Conservation (phyloP, 495 filamentous ascomycete species). For the Penicillium herquei region DNA sequence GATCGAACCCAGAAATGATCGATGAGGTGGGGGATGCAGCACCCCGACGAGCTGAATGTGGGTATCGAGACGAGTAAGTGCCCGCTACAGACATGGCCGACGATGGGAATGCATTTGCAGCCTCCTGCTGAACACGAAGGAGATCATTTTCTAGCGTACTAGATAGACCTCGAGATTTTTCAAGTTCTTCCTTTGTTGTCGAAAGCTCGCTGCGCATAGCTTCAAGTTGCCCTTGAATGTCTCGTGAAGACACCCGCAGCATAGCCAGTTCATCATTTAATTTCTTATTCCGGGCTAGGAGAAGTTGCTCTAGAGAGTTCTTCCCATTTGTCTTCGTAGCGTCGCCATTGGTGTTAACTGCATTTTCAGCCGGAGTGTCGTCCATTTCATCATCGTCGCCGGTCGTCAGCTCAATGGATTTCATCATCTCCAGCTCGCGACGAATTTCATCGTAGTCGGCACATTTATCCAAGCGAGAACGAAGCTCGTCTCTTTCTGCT, state of each 20-base stretch:
- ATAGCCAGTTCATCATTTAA: constrained; percentile 90
- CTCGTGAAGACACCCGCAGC: constrained; percentile 89
- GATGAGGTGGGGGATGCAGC: constrained; percentile 89
- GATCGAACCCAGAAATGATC: constrained; percentile 94
- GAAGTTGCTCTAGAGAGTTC: constrained; percentile 84
- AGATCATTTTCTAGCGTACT: constrained; percentile 92
- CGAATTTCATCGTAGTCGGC: constrained; percentile 95
- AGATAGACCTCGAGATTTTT: constrained; percentile 79
- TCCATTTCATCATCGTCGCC: constrained; percentile 75
- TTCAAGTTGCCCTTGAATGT: constrained; percentile 78
- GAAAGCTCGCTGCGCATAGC: constrained; percentile 80
- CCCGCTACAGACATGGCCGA: constrained; percentile 88
- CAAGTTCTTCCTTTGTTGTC: constrained; percentile 78
- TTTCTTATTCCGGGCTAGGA: constrained; percentile 93
- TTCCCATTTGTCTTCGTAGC: constrained; percentile 58
- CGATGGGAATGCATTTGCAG: constrained; percentile 77
- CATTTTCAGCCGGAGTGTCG: constrained; percentile 26
- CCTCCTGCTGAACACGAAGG: constrained; percentile 79
- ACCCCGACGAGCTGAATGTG: constrained; percentile 69
- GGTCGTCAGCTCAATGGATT: constrained; percentile 92
- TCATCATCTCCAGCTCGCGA: constrained; percentile 91
- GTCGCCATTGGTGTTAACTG: constrained; percentile 47
- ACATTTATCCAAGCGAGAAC: constrained; percentile 80
- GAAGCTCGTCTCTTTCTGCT: constrained; percentile 74
- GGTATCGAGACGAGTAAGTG: constrained; percentile 83